phyloP scores from a whole-genome alignment of 78 protist species.

The Tieghemostelium lacteum region DNA sequence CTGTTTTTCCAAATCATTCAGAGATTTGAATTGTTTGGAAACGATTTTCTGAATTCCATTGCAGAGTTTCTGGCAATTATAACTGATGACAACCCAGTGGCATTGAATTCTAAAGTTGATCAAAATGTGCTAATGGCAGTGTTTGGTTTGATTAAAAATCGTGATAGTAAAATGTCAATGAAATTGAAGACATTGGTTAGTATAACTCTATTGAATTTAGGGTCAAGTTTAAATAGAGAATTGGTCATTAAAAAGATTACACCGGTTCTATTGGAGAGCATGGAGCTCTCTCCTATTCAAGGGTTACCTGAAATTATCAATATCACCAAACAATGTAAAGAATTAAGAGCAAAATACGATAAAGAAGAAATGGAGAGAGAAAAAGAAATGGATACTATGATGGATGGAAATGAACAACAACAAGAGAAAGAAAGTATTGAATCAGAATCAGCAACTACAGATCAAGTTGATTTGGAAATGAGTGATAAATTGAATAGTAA shows the following conservation, averaged over 20 bases:
- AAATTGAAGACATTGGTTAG: constrained; percentile 20
- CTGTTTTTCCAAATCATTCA: neutral
- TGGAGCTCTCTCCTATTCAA: neutral
- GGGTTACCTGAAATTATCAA: neutral
- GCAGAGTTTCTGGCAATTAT: constrained; percentile 50
- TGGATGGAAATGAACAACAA: neutral
- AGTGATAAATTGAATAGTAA: neutral
- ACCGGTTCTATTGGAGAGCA: constrained; percentile 27
- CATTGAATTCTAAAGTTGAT: neutral
- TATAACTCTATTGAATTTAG: constrained; percentile 36
- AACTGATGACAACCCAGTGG: constrained; percentile 41
- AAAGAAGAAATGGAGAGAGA: constrained; percentile 16
- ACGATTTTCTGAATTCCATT: constrained; percentile 4
- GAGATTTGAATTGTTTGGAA: neutral
- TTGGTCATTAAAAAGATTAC: constrained; percentile 43
- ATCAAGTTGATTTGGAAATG: neutral
- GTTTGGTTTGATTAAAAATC: constrained; percentile 4
- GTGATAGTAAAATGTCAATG: constrained; percentile 1
- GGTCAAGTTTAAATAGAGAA: constrained; percentile 35
- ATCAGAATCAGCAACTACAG: neutral
- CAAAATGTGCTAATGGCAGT: constrained; percentile 20
- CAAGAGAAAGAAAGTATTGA: neutral
- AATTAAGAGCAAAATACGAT: neutral
- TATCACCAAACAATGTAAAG: neutral
- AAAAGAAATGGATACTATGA: neutral